Base-by-base conservation (phyloP, 768 basidiomycete genomes). In the Tricholomella constricta region DNA sequence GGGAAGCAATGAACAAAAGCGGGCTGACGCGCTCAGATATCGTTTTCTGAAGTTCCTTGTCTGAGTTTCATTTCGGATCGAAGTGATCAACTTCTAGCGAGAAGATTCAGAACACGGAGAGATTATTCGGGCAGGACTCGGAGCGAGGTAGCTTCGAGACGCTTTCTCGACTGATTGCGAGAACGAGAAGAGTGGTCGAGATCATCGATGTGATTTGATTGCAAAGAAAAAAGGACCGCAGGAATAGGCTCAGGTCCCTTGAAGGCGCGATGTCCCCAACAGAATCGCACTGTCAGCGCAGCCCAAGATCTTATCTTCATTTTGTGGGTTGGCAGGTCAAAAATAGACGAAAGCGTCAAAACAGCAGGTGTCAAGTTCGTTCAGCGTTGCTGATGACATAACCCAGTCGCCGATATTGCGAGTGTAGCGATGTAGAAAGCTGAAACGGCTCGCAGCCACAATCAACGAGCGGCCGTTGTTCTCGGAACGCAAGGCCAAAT, bases 271-370 rank as follows among this genome's bases (percentile, higher is more conserved):
- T 6, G 12, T 51, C 46, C 14, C 34, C 36, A 32, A n/a, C n/a
- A n/a, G n/a, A 34, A 49, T 8, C 52, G 36, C 1, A 14, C 17
- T 26, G 57, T 44, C 37, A 45, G 25, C 34, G 44, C 32, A 42
- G 60, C 50, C 6, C 65, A 62, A 2, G 69, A 61, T 40, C 73
- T 69, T 52, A 83, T 72, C 65, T 78, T 86, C 52, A 83, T 62
- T 64, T 78, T 84, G 54, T 85, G 84, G 0, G 82, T 77, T 19
- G 76, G 63, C 48, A 81, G 69, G 22, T 85, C 82, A 64, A 90
- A 86, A 12, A 89, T 65, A 19, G 76, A 74, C 32, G 78, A 73
- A 25, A 90, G 68, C 12, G 79, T 82, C 88, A 89, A 63, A 41
- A 62, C 38, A 51, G 55, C 45, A 32, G 29, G 9, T 37, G 61